A percentile compares a stretch with the other conserved stretches of the same genome.
Evolutionary conservation across 306 rosid species (phyloP).

Genomic region (Trichosanthes cucumerina): DNA sequence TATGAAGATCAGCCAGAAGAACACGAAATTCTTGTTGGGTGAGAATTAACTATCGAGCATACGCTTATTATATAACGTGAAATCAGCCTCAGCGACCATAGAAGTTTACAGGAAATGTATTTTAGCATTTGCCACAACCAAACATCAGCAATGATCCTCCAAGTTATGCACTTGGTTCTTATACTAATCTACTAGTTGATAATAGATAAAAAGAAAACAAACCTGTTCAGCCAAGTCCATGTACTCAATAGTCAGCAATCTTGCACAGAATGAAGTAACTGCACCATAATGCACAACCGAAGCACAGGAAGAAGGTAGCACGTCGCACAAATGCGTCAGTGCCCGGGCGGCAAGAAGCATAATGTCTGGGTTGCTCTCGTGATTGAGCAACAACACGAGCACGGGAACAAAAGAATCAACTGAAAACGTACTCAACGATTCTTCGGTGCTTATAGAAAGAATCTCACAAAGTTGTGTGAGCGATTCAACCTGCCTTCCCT

Average conservation of each 20-base stretch:
- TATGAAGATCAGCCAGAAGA: neutral
- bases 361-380: constrained; percentile 84
- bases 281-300: constrained; percentile 96
- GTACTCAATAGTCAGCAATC: constrained; percentile 84
- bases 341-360: constrained; percentile 98
- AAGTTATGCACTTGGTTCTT: neutral
- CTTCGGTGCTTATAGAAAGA: constrained; percentile 93
- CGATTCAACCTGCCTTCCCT: constrained; percentile 87
- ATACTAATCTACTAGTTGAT: constrained; percentile 5
- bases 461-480: constrained; percentile 89
- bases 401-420: constrained; percentile 94
- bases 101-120: neutral
- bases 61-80: no score
- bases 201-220: constrained; percentile 9
- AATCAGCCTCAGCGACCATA: neutral
- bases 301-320: constrained; percentile 86
- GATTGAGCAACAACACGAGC: constrained; percentile 84
- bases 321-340: constrained; percentile 81
- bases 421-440: constrained; percentile 70
- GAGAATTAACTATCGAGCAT: neutral
- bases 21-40: neutral
- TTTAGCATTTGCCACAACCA: neutral
- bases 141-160: neutral
- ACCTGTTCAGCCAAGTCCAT: constrained; percentile 99
- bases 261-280: constrained; percentile 76